Base-by-base conservation (phyloP, 2,329 filamentous ascomycete species). In the Cordyceps tenuipes region DNA sequence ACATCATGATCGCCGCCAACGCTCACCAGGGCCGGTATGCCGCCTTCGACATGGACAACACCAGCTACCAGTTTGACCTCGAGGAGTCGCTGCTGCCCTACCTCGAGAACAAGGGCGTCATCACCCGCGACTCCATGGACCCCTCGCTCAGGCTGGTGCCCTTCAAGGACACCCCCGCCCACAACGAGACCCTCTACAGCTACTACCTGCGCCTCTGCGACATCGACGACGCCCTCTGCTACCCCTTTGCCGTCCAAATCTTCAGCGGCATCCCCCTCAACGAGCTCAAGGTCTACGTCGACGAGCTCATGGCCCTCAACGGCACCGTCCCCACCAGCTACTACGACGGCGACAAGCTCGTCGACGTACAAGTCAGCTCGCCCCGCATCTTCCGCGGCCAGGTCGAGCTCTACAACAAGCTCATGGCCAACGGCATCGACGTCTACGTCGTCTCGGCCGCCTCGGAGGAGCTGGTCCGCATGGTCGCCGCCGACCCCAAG, bases 31-130 rank as follows among this genome's bases (percentile, higher is more conserved):
- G 71, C 26, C 68, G 69, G 56, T 76, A 73, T 49, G 74, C 74
- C 13, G 69, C 73, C 26, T 76, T 76, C 50, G 74, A 77, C 67
- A 77, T 77, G 75, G 76, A 77, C 68, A 77, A 77, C 66, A 77
- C 76, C 3, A 72, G 71, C 63, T 77, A 72, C 43, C 70, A 69
- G 53, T 76, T 68, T 55, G 76, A 77, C 56, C 63, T 77, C 12
- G 75, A 77, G 59, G 76, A 77, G 66, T 75, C 74, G 2, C 66
- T 77, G 56, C 66, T 77, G 57, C 75, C 76, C 2, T 77, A 67
- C 48, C 73, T 77, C 53, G 76, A 77, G 62, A 72, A 70, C 67
- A 71, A 69, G 58, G 73, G 73, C 43, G 67, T 77, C 48, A 57
- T 77, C 23, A 75, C 73, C 2, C 72, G 76, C 59, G 72, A 75